These are phyloP conservation scores for Suillus subaureus DNA, from an alignment of 768 basidiomycete genomes.

Conservation along the genomic window DNA sequence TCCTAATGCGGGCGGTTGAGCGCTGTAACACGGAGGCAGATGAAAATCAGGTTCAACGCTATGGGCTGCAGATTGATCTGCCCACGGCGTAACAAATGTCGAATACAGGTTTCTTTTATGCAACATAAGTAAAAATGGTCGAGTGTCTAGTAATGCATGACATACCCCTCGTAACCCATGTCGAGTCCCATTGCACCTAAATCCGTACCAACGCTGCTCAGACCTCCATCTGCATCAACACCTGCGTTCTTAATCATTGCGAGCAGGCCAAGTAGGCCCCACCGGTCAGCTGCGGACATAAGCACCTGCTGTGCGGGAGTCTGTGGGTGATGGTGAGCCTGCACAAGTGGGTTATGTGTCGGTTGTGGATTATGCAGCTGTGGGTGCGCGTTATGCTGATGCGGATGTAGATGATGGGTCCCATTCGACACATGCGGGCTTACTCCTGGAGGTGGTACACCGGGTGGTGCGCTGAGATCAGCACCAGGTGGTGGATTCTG, in stretches of 20 bases:
- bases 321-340: conserved; percentile 62
- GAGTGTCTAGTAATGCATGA: conserved; percentile 27
- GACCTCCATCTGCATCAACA: conserved; percentile 74
- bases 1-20: conserved; percentile 84
- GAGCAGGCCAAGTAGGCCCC: conserved; percentile 87
- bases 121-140: conserved; percentile 24
- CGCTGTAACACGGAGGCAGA: conserved; percentile 90
- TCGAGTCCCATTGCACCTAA: conserved; percentile 91
- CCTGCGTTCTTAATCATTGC: conserved; percentile 83
- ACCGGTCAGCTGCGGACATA: conserved; percentile 90
- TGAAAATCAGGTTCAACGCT: conserved; percentile 91
- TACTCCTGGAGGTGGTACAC: conserved; percentile 44
- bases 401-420: conserved; percentile 37
- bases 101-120: conserved; percentile 76
- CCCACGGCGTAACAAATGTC: conserved; percentile 96
- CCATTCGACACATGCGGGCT: conserved; percentile 37
- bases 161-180: conserved; percentile 81
- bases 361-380: conserved; percentile 30
- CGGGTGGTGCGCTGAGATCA: conserved; percentile 56
- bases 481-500: conserved; percentile 34
- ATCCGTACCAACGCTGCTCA: conserved; percentile 89
- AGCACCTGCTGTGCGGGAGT: conserved; percentile 94
- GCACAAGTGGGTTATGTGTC: conserved; percentile 19
- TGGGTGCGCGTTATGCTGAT: conserved; percentile 35
- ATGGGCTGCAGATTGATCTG: conserved; percentile 83